Percentiles rank a stretch among this genome's conserved stretches.
Conservation (phyloP, 2,329 filamentous ascomycete genomes). For the Fusarium scirpi region DNA sequence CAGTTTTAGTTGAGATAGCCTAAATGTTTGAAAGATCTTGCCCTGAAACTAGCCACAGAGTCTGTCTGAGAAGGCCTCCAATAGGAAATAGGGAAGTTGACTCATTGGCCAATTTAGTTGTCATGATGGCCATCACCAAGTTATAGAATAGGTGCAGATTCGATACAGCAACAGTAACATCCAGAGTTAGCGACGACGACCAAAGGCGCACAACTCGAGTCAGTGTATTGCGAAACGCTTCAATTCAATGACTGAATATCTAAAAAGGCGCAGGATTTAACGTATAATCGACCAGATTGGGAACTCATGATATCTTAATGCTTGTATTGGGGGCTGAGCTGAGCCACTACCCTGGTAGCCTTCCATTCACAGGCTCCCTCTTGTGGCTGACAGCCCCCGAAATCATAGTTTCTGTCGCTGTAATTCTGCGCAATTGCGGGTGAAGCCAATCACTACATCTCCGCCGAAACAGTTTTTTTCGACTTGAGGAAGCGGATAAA, state of each 20-base stretch:
- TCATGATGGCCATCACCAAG: not conserved
- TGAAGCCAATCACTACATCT: not conserved
- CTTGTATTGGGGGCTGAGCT: constrained; percentile 14
- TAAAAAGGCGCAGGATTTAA: not conserved
- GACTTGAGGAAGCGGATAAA: not conserved
- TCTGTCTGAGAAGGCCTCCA: constrained; percentile 4
- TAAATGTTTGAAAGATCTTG: not conserved
- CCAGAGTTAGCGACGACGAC: not conserved
- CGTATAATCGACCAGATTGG: not conserved
- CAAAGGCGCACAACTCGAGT: not conserved
- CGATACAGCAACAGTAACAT: not conserved
- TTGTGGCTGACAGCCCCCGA: constrained; percentile 11
- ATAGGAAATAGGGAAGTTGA: not conserved
- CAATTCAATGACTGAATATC: not conserved
- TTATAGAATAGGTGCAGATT: not conserved
- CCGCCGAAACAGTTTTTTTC: constrained; percentile 16
- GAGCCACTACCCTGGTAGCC: not conserved
- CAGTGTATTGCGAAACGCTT: too few species aligned
- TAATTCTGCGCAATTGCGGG: constrained; percentile 21
- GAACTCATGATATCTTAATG: not conserved
- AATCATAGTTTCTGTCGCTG: not conserved
- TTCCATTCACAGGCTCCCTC: constrained; percentile 8
- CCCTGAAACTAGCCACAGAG: constrained; percentile 25
- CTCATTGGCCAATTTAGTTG: not conserved
- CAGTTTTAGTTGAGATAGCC: not conserved